These are phyloP conservation scores for Cornus controversa DNA, from an alignment of 148 eudicot genomes.

Conservation along the genomic window DNA sequence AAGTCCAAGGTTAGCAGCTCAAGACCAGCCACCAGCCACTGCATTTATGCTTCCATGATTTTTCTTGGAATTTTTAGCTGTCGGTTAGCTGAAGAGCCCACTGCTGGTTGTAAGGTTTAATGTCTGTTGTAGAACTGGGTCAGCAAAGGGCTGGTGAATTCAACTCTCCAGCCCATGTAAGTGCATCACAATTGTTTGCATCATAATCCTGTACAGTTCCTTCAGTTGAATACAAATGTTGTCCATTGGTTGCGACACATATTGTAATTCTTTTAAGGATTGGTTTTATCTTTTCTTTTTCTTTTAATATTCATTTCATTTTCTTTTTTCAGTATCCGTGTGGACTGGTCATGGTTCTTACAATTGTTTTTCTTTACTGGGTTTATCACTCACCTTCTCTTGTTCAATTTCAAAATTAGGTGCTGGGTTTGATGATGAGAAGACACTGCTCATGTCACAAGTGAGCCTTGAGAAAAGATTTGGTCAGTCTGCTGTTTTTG, in stretches of 20 bases:
- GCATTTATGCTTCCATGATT: background rate
- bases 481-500: constrained; percentile 74
- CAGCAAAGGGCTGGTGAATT: background rate
- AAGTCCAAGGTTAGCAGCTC: background rate
- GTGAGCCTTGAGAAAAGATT: constrained; percentile 72
- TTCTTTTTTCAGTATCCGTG: background rate
- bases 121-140: background rate
- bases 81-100: background rate
- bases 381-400: background rate
- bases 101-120: background rate
- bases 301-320: background rate
- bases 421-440: constrained; percentile 85
- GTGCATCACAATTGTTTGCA: background rate
- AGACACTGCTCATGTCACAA: constrained; percentile 75
- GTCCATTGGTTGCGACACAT: background rate
- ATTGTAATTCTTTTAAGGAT: background rate
- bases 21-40: background rate
- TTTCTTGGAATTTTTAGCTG: background rate
- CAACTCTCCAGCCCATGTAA: background rate
- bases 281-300: background rate
- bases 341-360: background rate
- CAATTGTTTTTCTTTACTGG: background rate
- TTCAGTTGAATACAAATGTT: background rate
- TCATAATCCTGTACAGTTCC: background rate
- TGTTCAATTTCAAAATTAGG: constrained; percentile 36